These are phyloP conservation scores for Pythium scleroteichum DNA, from an alignment of 352 stramenopile genomes.

Conservation along the genomic window DNA sequence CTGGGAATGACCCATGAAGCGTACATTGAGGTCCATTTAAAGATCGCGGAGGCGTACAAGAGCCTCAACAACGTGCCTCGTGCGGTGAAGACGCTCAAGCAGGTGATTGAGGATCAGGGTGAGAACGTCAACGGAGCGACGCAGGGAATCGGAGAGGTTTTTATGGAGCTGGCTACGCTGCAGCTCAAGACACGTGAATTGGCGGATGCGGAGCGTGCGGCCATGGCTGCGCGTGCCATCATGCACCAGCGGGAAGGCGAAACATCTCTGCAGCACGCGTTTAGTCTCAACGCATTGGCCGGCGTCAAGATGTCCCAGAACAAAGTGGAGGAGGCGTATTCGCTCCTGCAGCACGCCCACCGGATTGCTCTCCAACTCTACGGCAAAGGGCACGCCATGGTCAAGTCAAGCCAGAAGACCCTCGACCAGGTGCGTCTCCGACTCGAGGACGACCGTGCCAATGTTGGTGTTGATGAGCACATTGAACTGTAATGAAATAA, in stretches of 20 bases:
- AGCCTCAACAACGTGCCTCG: constrained; percentile 59
- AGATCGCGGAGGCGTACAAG: constrained; percentile 73
- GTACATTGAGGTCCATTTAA: constrained; percentile 69
- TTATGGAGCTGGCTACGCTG: constrained; percentile 68
- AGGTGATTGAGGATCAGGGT: constrained; percentile 56
- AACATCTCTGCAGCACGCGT: constrained; percentile 67
- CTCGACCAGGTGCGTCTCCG: constrained; percentile 62
- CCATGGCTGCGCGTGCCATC: constrained; percentile 48
- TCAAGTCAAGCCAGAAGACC: constrained; percentile 60
- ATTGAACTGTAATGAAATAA: constrained; percentile 23
- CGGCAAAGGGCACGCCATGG: constrained; percentile 60
- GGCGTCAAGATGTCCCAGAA: constrained; percentile 74
- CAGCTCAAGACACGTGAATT: constrained; percentile 20
- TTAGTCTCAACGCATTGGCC: constrained; percentile 79
- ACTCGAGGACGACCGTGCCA: constrained; percentile 36
- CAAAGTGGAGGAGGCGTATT: constrained; percentile 54
- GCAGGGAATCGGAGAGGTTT: constrained; percentile 70
- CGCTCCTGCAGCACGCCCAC: constrained; percentile 67
- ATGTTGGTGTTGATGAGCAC: constrained; percentile 12
- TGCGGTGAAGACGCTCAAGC: constrained; percentile 52
- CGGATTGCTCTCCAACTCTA: constrained; percentile 67
- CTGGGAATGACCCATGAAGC: constrained; percentile 70
- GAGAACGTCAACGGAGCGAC: constrained; percentile 62
- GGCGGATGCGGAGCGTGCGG: constrained; percentile 38
- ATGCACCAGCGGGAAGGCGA: constrained; percentile 68